Conservation (phyloP, 768 basidiomycete genomes). For the Nidularia pulvinata region DNA sequence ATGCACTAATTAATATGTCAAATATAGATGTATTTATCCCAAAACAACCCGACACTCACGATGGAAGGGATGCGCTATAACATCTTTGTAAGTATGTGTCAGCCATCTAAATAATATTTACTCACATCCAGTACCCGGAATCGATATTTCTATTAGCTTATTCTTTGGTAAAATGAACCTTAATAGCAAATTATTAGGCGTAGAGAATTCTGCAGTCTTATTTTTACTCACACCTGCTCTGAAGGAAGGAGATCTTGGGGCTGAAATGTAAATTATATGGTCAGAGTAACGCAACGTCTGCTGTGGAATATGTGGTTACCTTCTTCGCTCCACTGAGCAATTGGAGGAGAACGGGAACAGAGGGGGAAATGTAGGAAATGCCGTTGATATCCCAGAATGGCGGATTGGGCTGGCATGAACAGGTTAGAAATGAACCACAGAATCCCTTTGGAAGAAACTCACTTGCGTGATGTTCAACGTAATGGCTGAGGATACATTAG, state of each 20-base stretch:
- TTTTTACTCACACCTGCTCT: neutral
- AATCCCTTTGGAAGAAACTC: neutral
- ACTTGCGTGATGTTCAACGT: conserved; percentile 16
- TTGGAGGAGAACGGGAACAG: conserved; percentile 49
- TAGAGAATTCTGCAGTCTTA: neutral
- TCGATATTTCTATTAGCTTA: conserved; percentile 14
- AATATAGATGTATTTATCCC: neutral
- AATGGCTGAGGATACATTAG: conserved; percentile 4
- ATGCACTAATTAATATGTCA: conserved; percentile 5
- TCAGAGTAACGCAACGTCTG: neutral
- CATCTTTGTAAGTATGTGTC: too few species aligned
- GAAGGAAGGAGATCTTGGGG: conserved; percentile 47
- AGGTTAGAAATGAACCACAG: too few species aligned
- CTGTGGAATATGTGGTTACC: neutral
- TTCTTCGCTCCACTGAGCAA: conserved; percentile 47
- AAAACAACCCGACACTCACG: neutral
- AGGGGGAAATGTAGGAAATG: conserved; percentile 33
- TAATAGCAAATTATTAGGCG: neutral
- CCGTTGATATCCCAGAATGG: conserved; percentile 28
- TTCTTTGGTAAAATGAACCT: conserved; percentile 8
- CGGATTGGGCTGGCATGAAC: conserved; percentile 17
- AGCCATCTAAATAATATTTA: too few species aligned
- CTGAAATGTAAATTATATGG: neutral
- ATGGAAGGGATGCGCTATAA: conserved; percentile 8
- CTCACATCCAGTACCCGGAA: conserved; percentile 9